Evolutionary conservation across 1,139 yeast genomes (phyloP), one percentile per base, ranked within the genome.

Genomic region (Yamadazyma diospyri): DNA sequence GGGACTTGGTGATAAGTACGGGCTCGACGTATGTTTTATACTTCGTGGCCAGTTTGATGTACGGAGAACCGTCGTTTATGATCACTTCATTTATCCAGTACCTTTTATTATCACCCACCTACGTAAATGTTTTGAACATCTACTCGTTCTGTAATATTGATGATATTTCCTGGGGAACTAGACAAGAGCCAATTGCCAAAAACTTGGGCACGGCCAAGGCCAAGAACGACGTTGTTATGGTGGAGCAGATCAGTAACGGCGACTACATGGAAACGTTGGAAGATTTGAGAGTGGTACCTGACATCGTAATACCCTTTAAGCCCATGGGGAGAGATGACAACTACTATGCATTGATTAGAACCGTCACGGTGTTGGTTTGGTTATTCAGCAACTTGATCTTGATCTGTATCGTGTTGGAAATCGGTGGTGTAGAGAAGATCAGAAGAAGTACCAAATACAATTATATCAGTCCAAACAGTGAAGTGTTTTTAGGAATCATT

Each of bases 161-260:
- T 56, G 94, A 84, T 59, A 81, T 84, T 32, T 80, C 92, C 0
- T 84, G 94, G 94, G 94, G 94, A 51, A 84, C 92, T 16, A 82
- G 84, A 55, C 89, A 87, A 17, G 84, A 72, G 35, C 76, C 76
- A 19, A 66, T 63, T 25, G 76, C 77, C 36, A 69, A 69, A 44
- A 88, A 82, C 57, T 66, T 84, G 44, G 94, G 94, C 34, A 72
- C 74, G 16, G 92, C 88, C 21, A 76, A 75, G 41, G 62, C 75
- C 6, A 69, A 75, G 41, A 43, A 85, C 51, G 80, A 84, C 39
- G 79, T 79, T 44, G 74, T 82, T 25, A 78, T 77, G 59, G 72
- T 75, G 4, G 69, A 65, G 16, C 71, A 68, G 33, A 17, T 30
- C 3, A 86, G 80, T 44, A 71, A 81, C 37, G 83, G 83, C 48